These are phyloP conservation scores for Acacia acuminata DNA, from an alignment of 306 rosid species.

Conservation along the genomic window DNA sequence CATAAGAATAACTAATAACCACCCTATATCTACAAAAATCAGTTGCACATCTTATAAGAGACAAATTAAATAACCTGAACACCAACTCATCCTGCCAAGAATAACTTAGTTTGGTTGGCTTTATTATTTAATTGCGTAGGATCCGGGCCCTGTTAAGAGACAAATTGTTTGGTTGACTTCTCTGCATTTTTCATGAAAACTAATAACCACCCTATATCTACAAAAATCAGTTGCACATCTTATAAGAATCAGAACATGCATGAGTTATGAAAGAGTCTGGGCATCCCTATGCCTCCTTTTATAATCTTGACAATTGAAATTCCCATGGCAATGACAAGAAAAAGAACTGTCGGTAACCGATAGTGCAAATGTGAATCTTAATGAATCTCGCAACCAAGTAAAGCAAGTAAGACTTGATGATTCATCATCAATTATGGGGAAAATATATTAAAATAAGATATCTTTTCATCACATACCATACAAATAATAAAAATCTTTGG, in stretches of 20 bases:
- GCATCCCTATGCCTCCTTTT: conserved; percentile 74
- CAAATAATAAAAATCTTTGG: neutral
- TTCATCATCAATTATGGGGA: neutral
- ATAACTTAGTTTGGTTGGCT: neutral
- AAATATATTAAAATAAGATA: neutral
- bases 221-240: neutral
- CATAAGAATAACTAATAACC: no score
- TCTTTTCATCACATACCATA: conserved; percentile 22
- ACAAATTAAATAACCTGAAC: neutral
- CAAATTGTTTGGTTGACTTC: neutral
- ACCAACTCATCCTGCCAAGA: neutral
- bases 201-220: neutral
- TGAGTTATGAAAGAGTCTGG: conserved; percentile 61
- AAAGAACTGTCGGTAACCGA: conserved; percentile 77
- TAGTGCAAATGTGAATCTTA: conserved; percentile 81
- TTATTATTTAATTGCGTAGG: neutral
- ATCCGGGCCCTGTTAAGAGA: neutral
- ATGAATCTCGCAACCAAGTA: conserved; percentile 83
- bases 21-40: no score
- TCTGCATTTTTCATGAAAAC: neutral
- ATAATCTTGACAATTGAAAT: conserved; percentile 71
- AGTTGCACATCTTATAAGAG: no score
- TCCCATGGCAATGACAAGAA: conserved; percentile 84
- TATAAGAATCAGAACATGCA: neutral
- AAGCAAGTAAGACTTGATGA: conserved; percentile 5